Evolutionary conservation across 2,329 filamentous ascomycete species (phyloP).

Genomic region (Rhynchosporium agropyri): DNA sequence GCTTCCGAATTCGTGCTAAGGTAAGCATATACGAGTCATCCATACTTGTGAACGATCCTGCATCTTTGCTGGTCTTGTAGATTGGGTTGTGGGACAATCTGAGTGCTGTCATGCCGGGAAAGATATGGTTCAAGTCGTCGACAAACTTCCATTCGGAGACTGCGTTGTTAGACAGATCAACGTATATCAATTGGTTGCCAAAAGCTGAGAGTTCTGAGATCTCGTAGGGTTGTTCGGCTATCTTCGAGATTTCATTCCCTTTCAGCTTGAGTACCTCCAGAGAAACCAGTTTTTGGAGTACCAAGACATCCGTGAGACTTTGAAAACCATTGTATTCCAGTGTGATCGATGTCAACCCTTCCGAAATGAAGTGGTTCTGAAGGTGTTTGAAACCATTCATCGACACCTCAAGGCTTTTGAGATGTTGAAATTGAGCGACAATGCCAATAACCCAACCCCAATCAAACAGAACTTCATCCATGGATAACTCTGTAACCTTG

Average conservation of each 20-base stretch:
- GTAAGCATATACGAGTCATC: slow-evolving; percentile 92
- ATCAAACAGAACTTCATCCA: slow-evolving; percentile 67
- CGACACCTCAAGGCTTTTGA: slow-evolving; percentile 55
- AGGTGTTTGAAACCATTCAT: slow-evolving; percentile 61
- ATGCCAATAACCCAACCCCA: slow-evolving; percentile 66
- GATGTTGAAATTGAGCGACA: slow-evolving; percentile 54
- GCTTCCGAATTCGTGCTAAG: slow-evolving; percentile 69
- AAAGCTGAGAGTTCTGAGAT: slow-evolving; percentile 28
- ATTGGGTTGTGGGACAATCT: slow-evolving; percentile 87
- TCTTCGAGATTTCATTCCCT: slow-evolving; percentile 70
- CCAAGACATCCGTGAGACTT: slow-evolving; percentile 57
- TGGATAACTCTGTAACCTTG: slow-evolving; percentile 60
- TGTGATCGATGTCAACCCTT: slow-evolving; percentile 59
- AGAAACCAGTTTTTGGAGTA: slow-evolving; percentile 53
- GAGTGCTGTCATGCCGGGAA: slow-evolving; percentile 74
- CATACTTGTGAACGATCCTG: slow-evolving; percentile 53
- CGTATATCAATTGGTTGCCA: slow-evolving; percentile 46
- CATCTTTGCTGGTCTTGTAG: slow-evolving; percentile 52
- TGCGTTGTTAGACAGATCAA: slow-evolving; percentile 75
- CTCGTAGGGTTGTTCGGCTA: slow-evolving; percentile 44
- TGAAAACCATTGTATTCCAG: slow-evolving; percentile 74
- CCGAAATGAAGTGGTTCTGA: slow-evolving; percentile 43
- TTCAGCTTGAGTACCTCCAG: slow-evolving; percentile 72
- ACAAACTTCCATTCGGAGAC: slow-evolving; percentile 74
- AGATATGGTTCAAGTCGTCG: slow-evolving; percentile 64